Base-by-base conservation (phyloP, 305 asterid genomes). In the Withania somnifera region DNA sequence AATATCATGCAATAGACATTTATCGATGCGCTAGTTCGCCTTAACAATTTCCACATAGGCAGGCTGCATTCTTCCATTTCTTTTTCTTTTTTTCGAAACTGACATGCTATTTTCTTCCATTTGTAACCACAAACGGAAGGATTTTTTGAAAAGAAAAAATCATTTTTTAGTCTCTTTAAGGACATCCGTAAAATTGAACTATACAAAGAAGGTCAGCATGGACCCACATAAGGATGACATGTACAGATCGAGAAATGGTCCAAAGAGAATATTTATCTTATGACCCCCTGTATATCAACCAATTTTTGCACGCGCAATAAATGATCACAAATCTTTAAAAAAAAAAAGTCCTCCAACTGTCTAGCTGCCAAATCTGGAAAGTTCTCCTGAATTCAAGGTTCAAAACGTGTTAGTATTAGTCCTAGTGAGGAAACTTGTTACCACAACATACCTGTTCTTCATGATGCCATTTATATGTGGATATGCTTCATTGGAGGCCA, bases 151-250 rank as follows among this genome's bases (percentile, higher is more conserved):
- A 66, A 5, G 30, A 17, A 6, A 19, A n/a, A 0, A 10, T 36
- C 20, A 11, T 38, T 11, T 36, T 38, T 19, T 38, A 20, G 69
- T 61, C 40, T 61, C 51, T 63, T 63, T 6, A 1, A 20, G 75
- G 68, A 58, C 78, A 58, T 76, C 71, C 76, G 17, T 40, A 61
- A 38, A 58, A 64, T 82, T 47, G 47, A 15, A 91, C 86, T 88
- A 91, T 90, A 91, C 92, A 87, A 87, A 91, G 91, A 91, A 89
- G 90, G 89, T 88, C 90, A 89, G 90, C 93, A 90, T 90, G 91
- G 90, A 90, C 93, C 93, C 88, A 8, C 50, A 3, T 42, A 42
- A 42, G 13, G 50, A 42, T 42, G 50, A 42, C 50, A 42, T 3
- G 0, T 42, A 42, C 13, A 8, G 14, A 61, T n/a, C 40, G 32